phyloP scores from a whole-genome alignment of 163 green algal genomes.

The Trebouxiophyceae sp. region DNA sequence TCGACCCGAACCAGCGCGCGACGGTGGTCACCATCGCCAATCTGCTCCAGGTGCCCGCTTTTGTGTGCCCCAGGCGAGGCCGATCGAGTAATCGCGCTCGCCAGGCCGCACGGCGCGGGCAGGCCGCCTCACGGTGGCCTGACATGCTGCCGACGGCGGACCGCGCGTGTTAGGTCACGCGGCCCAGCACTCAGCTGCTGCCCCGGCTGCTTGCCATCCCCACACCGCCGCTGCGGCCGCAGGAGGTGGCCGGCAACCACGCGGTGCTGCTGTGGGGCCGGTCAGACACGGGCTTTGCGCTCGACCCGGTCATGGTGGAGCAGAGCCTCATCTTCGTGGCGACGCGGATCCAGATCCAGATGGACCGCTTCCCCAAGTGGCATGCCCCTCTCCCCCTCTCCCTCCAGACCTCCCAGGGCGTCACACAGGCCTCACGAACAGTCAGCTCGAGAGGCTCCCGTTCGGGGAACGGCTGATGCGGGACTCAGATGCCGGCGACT shows the following conservation, averaged over 20 bases:
- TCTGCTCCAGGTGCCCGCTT: slow-evolving; percentile 70
- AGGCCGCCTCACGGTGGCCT: no score
- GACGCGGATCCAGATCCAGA: slow-evolving; percentile 78
- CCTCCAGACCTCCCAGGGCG: no score
- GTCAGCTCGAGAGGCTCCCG: no score
- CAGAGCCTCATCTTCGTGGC: slow-evolving; percentile 80
- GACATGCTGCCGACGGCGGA: background rate
- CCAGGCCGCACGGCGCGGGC: background rate
- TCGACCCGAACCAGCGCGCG: slow-evolving; percentile 60
- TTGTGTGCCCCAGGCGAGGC: background rate
- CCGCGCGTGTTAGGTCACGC: background rate
- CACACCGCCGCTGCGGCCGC: slow-evolving; percentile 5
- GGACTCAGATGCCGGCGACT: no score
- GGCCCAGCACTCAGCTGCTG: background rate
- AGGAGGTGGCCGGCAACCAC: slow-evolving; percentile 87
- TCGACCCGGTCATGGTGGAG: slow-evolving; percentile 61
- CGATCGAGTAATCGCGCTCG: background rate
- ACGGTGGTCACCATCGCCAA: slow-evolving; percentile 81
- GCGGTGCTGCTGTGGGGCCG: slow-evolving; percentile 82
- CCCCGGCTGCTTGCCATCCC: background rate
- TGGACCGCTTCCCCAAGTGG: slow-evolving; percentile 83
- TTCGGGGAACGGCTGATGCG: no score
- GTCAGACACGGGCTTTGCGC: slow-evolving; percentile 73
- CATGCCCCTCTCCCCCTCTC: slow-evolving; percentile 23
- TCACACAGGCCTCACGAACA: no score